Percentiles rank a stretch among this genome's conserved stretches.
Conservation (phyloP, 139 green algal genomes). For the Chlorella sp. region DNA sequence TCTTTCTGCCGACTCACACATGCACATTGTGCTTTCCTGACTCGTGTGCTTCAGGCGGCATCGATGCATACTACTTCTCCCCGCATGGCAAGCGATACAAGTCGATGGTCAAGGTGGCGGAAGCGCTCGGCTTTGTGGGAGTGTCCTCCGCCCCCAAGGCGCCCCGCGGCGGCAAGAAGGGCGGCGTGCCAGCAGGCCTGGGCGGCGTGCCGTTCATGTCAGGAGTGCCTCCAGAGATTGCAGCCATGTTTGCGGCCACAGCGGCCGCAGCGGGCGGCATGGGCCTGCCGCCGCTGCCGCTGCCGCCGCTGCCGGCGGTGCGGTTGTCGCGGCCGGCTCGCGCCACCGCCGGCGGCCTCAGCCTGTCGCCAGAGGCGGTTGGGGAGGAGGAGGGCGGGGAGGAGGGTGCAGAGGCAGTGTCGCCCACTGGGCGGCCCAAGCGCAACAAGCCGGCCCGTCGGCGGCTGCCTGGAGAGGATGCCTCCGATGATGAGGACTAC, state of each 20-base stretch:
- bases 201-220: not conserved
- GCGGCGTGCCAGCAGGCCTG: not conserved
- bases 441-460: too few species aligned
- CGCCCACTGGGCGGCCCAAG: too few species aligned
- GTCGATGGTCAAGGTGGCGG: conserved; percentile 42
- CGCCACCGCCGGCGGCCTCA: too few species aligned
- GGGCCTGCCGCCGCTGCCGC: not conserved
- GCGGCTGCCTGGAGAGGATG: too few species aligned
- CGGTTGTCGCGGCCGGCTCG: too few species aligned
- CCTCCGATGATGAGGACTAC: too few species aligned
- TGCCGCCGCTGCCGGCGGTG: too few species aligned
- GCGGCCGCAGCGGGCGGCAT: not conserved
- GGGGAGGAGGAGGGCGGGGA: too few species aligned
- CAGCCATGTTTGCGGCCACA: conserved; percentile 23
- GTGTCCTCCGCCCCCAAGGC: not conserved
- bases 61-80: conserved; percentile 51
- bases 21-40: too few species aligned
- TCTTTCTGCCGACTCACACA: too few species aligned
- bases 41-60: conserved; percentile 33
- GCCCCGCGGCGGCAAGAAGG: not conserved
- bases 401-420: too few species aligned
- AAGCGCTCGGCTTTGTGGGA: conserved; percentile 32
- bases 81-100: conserved; percentile 44
- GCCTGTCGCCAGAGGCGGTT: too few species aligned
- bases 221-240: not conserved